Evolutionary conservation across 176 grass and related monocot genomes (phyloP).

Genomic region (Musa itinerans): DNA sequence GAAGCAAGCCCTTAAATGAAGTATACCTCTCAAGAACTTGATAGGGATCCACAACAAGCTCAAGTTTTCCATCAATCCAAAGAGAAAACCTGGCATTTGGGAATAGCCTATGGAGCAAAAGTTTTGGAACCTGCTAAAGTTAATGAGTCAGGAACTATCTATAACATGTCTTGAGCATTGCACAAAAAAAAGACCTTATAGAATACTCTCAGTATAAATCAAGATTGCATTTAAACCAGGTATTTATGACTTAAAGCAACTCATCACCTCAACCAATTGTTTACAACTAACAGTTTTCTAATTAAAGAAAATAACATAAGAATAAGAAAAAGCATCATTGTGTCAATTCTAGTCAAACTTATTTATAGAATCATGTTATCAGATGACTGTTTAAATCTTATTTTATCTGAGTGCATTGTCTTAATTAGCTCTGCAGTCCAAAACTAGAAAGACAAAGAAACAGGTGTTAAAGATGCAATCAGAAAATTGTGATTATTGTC

Average conservation of each 20-base stretch:
- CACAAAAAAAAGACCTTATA: background rate
- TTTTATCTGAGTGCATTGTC: background rate
- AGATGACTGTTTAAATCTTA: background rate
- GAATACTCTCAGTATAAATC: background rate
- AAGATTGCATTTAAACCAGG: background rate
- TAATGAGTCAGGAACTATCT: constrained; percentile 3
- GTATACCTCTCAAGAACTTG: constrained; percentile 89
- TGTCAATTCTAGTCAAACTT: no score
- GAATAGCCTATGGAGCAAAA: constrained; percentile 92
- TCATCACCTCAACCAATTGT: no score
- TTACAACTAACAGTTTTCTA: no score
- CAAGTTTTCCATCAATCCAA: constrained; percentile 99
- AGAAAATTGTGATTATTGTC: no score
- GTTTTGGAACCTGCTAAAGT: constrained; percentile 69
- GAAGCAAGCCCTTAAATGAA: background rate
- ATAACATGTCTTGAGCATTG: background rate
- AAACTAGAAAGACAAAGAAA: no score
- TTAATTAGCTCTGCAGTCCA: no score
- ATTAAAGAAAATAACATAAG: no score
- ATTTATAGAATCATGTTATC: no score
- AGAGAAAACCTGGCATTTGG: constrained; percentile 73
- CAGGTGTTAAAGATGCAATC: no score
- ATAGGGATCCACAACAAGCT: constrained; percentile 82
- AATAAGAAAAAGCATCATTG: background rate
- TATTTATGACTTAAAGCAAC: background rate